These are phyloP conservation scores for Aschersonia sp. DNA, from an alignment of 2,329 filamentous ascomycete species.

Conservation along the genomic window DNA sequence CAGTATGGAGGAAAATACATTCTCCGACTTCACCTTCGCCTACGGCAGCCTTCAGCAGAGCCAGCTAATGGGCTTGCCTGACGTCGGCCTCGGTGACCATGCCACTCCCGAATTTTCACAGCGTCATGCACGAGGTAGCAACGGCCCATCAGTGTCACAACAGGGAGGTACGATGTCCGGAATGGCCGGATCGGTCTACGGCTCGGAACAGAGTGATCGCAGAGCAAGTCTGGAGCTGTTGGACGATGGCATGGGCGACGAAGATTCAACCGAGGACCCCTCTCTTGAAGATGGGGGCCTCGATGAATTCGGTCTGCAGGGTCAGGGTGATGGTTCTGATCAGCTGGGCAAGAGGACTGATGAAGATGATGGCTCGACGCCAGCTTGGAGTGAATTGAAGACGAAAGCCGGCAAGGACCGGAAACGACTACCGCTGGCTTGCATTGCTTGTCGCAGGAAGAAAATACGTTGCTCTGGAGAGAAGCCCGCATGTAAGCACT, in stretches of 20 bases:
- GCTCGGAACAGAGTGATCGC: conserved; percentile 9
- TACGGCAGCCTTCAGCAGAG: neutral
- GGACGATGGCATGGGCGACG: conserved; percentile 29
- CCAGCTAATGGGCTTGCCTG: conserved; percentile 10
- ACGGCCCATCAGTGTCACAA: conserved; percentile 7
- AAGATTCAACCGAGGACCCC: conserved; percentile 27
- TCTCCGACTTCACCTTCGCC: conserved; percentile 36
- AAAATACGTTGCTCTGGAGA: conserved; percentile 97
- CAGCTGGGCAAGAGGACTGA: conserved; percentile 38
- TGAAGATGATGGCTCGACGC: conserved; percentile 42
- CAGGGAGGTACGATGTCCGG: conserved; percentile 5
- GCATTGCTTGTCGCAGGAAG: conserved; percentile 89
- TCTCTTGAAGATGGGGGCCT: conserved; percentile 37
- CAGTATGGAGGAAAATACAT: conserved; percentile 32
- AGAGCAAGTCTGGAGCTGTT: conserved; percentile 23
- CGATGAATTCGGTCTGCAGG: conserved; percentile 44
- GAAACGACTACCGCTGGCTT: conserved; percentile 82
- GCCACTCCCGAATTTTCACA: conserved; percentile 20
- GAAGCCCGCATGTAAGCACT: conserved; percentile 96
- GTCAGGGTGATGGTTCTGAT: conserved; percentile 37
- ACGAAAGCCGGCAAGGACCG: conserved; percentile 92
- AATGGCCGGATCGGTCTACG: conserved; percentile 11
- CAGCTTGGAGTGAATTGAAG: conserved; percentile 70
- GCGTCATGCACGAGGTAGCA: conserved; percentile 8
- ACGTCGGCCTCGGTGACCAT: conserved; percentile 16